phyloP scores from a whole-genome alignment of 2,329 filamentous ascomycete species.

The Drechslera avenae region DNA sequence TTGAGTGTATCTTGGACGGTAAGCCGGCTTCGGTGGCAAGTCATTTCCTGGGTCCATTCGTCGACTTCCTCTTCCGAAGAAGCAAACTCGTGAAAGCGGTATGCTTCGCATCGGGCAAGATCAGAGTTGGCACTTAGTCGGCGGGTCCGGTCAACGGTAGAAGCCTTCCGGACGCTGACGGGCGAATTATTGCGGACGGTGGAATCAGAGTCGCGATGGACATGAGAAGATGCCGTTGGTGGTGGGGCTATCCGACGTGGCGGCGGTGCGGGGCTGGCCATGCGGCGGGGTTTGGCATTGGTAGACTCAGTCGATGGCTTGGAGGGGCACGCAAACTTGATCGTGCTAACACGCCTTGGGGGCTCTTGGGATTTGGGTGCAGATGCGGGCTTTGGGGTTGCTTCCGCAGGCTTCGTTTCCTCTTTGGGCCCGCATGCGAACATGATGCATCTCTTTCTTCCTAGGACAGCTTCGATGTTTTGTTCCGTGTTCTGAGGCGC shows the following conservation, averaged over 20 bases:
- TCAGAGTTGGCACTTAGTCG: slow-evolving; percentile 48
- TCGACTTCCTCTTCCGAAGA: slow-evolving; percentile 84
- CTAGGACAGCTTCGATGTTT: slow-evolving; percentile 65
- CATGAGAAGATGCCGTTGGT: slow-evolving; percentile 36
- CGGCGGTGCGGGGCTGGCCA: slow-evolving; percentile 52
- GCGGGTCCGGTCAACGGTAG: slow-evolving; percentile 38
- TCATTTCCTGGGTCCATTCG: slow-evolving; percentile 83
- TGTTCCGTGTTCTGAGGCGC: slow-evolving; percentile 55
- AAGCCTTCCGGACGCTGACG: slow-evolving; percentile 49
- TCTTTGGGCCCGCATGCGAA: slow-evolving; percentile 76
- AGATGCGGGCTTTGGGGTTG: slow-evolving; percentile 27
- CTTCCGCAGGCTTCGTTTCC: slow-evolving; percentile 47
- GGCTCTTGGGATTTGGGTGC: slow-evolving; percentile 38
- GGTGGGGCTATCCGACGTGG: slow-evolving; percentile 33
- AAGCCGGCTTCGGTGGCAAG: slow-evolving; percentile 69
- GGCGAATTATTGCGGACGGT: slow-evolving; percentile 57
- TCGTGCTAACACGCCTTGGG: slow-evolving; percentile 62
- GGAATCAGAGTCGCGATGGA: slow-evolving; percentile 57
- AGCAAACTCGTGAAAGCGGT: slow-evolving; percentile 86
- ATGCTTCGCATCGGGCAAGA: slow-evolving; percentile 59
- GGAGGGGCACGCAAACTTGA: slow-evolving; percentile 77
- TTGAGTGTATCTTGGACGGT: slow-evolving; percentile 88
- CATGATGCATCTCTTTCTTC: slow-evolving; percentile 86
- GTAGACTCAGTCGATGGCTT: slow-evolving; percentile 51
- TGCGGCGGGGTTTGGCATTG: slow-evolving; percentile 47